Percentiles rank a stretch among this genome's conserved stretches.
Conservation (phyloP, 192 early-diverging fungal genomes). For the Kickxella alabastrina region DNA sequence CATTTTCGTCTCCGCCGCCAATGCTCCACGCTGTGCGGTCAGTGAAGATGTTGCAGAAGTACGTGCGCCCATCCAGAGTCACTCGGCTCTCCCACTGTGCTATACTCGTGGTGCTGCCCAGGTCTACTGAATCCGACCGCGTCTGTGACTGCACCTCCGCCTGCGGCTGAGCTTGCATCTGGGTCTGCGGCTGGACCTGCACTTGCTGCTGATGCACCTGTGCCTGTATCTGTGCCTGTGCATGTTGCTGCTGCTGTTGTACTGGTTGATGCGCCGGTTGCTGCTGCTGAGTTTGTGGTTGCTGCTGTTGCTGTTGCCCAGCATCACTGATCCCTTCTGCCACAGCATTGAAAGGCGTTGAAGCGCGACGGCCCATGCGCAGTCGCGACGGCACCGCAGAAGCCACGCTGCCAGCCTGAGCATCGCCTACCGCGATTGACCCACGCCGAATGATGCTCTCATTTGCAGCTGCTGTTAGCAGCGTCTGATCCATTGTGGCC, state of each 20-base stretch:
- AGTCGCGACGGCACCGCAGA: constrained; percentile 54
- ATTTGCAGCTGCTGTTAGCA: constrained; percentile 40
- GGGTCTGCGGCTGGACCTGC: constrained; percentile 1
- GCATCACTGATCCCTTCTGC: no score
- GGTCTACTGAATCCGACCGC: constrained; percentile 9
- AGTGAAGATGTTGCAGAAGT: constrained; percentile 68
- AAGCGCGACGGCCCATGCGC: constrained; percentile 41
- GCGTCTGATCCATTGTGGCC: constrained; percentile 29
- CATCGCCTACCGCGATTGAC: constrained; percentile 47
- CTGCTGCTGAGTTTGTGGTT: no score
- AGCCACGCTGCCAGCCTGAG: constrained; percentile 49
- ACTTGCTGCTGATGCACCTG: no score
- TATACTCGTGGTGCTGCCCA: constrained; percentile 12
- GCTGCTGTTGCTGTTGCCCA: no score
- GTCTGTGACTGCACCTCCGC: constrained; percentile 19
- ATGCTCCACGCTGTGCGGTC: constrained; percentile 61
- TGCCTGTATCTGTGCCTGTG: no score
- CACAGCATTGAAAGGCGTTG: constrained; percentile 24
- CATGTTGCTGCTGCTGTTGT: neutral
- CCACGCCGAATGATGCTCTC: constrained; percentile 55
- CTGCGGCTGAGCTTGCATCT: constrained; percentile 5
- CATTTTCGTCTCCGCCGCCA: no score
- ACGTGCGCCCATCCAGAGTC: constrained; percentile 56
- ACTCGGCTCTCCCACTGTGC: constrained; percentile 61
- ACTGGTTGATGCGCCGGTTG: no score